Base-by-base conservation (phyloP, 768 basidiomycete genomes). In the Russula foetens region DNA sequence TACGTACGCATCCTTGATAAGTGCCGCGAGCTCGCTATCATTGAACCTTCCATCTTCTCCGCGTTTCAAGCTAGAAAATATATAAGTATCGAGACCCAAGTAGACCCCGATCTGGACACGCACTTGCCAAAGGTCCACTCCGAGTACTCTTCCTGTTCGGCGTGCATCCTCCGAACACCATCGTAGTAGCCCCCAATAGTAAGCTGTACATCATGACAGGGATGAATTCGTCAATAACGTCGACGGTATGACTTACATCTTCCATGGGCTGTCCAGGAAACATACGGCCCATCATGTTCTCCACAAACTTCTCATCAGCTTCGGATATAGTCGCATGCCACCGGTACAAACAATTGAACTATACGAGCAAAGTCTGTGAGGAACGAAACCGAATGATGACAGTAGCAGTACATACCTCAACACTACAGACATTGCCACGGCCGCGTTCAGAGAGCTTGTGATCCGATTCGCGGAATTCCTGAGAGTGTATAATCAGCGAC, bases 301-400 rank as follows among this genome's bases (percentile, higher is more conserved):
- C 67, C 3, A 84, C 81, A 88, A 88, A 92, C 58, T 83, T 71
- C 68, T 88, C 90, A 56, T 92, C 90, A 54, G 79, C 77, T 15
- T 68, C 66, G 46, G 86, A 90, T 0, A 86, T 89, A 0, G 90
- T 91, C 1, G 91, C 85, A 48, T 93, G 91, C 91, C 91, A 83
- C 77, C 88, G 81, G 71, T 92, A 92, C 57, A 92, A 73, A 66
- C 86, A 87, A 67, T 92, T 92, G 76, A 92, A 92, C 86, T 89
- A 43, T 7, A 65, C 31, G 4, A 17, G 12, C 9, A 43, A 38
- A 44, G 23, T 57, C 17, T 43, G 41, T 35, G 41, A 29, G n/a
- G 19, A 5, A 38, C 3, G 12, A n/a, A 49, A 12, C 9, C 43
- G 19, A 14, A 44, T 8, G 29, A 8, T 7, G 12, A 17, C 4